A percentile compares a stretch with the other conserved stretches of the same genome.
Conservation (phyloP, 2,329 filamentous ascomycete genomes). For the Calonectria hongkongensis region DNA sequence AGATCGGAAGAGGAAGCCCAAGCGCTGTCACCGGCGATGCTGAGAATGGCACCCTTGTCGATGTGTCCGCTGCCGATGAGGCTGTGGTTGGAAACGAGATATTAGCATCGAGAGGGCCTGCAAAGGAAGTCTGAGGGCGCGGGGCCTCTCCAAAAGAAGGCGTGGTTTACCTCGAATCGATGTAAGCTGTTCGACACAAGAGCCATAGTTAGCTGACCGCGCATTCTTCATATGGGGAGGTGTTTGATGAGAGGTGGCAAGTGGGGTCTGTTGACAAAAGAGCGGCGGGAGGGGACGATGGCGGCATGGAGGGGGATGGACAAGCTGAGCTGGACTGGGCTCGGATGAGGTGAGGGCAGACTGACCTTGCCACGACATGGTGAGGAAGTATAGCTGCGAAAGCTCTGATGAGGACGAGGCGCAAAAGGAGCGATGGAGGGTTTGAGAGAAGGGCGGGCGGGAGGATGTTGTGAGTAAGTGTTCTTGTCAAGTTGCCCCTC, state of each 20-base stretch:
- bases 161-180: conserved; percentile 69
- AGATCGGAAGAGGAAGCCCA: conserved; percentile 86
- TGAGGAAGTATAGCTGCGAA: conserved; percentile 54
- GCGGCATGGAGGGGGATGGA: conserved; percentile 42
- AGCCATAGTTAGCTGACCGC: conserved; percentile 41
- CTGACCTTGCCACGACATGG: conserved; percentile 86
- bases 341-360: conserved; percentile 45
- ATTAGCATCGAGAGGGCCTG: conserved; percentile 46
- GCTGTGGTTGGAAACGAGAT: conserved; percentile 68
- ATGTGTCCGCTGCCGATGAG: conserved; percentile 86
- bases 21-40: conserved; percentile 84
- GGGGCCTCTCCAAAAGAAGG: conserved; percentile 22
- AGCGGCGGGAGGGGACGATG: conserved; percentile 44
- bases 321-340: conserved; percentile 29
- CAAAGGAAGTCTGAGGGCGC: conserved; percentile 11
- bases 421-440: conserved; percentile 15
- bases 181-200: conserved; percentile 64
- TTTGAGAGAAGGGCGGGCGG: conserved; percentile 29
- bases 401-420: conserved; percentile 30
- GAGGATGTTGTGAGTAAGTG: conserved; percentile 46
- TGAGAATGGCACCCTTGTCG: conserved; percentile 91
- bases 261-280: conserved; percentile 32
- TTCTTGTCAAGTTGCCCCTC: conserved; percentile 44
- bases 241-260: not conserved
- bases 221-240: conserved; percentile 27